Evolutionary conservation across 2,329 filamentous ascomycete genomes (phyloP), one percentile per base, ranked within the genome.

Genomic region (Penicillium decumbens): DNA sequence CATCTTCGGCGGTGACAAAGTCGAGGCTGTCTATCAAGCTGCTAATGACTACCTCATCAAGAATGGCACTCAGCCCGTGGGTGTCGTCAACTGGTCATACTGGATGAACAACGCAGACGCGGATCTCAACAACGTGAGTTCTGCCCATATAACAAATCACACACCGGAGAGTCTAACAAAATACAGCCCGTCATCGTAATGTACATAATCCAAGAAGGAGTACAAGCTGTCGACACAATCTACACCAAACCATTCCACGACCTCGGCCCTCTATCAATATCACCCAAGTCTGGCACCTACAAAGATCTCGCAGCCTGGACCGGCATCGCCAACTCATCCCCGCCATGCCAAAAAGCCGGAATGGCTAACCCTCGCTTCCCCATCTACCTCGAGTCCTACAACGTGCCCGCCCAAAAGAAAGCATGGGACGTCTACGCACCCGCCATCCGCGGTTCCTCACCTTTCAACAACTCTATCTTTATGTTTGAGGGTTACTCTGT

Each of bases 401-500:
- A 76, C 30, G 40, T 66, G 20, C 46, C 63, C 0, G 69, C 73
- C 1, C 67, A 71, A 47, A 63, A 61, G 41, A 56, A 61, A 23
- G 69, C 67, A 2, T 76, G 70, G 44, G 64, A 72, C 3, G 45
- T 70, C 6, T 76, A 70, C 52, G 63, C 67, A 0, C 51, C 66
- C 0, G 62, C 62, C 1, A 60, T 70, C n/a, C 58, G 61, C 1
- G 55, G 60, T 3, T 56, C 56, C 12, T 66, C 70, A 0, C 56
- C 57, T 0, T 67, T 72, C 32, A 69, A 67, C 43, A 57, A 67
- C 54, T 73, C 73, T 1, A 65, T 80, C 39, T 77, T 81, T 65
- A 75, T 81, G 72, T 77, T 82, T 46, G 80, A 83, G 58, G 76
- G 76, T 3, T 82, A 82, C 63, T 72, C 77, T 1, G 64, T 61